These are phyloP conservation scores for Catharanthus roseus DNA, from an alignment of 257 asterid species.

Conservation along the genomic window DNA sequence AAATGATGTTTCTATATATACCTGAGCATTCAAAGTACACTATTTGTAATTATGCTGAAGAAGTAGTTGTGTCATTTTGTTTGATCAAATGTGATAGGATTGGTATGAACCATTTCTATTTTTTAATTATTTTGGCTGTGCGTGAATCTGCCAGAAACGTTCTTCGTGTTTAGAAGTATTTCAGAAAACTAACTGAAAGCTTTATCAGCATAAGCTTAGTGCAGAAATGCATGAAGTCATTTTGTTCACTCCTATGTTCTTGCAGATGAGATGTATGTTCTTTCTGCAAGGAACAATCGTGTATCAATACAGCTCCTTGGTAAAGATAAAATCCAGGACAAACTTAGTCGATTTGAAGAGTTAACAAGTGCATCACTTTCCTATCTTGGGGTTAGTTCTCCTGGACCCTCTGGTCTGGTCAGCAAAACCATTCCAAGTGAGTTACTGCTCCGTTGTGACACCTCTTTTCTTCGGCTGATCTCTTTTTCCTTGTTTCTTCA, in stretches of 20 bases:
- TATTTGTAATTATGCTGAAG: background rate
- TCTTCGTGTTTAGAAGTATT: background rate
- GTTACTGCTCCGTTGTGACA: constrained; percentile 18
- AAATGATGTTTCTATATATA: background rate
- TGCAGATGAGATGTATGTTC: constrained; percentile 96
- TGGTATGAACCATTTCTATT: too few relatives aligned
- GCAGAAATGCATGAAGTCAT: background rate
- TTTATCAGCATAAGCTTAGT: background rate
- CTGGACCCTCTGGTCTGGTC: constrained; percentile 45
- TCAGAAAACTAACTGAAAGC: background rate
- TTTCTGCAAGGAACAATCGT: constrained; percentile 76
- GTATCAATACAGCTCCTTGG: constrained; percentile 86
- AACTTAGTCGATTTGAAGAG: constrained; percentile 74
- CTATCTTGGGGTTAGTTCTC: constrained; percentile 65
- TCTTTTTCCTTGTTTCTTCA: constrained; percentile 1
- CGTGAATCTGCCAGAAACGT: too few relatives aligned
- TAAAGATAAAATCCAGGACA: constrained; percentile 73
- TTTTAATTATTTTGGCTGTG: too few relatives aligned
- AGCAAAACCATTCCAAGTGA: constrained; percentile 70
- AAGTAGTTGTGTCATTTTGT: background rate
- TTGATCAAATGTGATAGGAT: background rate
- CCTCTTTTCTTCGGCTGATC: constrained; percentile 3
- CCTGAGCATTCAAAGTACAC: too few relatives aligned
- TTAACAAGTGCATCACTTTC: constrained; percentile 71
- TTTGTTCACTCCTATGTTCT: constrained; percentile 11